Conservation (phyloP, 106 monocot genomes). For the Chionographis japonica region DNA sequence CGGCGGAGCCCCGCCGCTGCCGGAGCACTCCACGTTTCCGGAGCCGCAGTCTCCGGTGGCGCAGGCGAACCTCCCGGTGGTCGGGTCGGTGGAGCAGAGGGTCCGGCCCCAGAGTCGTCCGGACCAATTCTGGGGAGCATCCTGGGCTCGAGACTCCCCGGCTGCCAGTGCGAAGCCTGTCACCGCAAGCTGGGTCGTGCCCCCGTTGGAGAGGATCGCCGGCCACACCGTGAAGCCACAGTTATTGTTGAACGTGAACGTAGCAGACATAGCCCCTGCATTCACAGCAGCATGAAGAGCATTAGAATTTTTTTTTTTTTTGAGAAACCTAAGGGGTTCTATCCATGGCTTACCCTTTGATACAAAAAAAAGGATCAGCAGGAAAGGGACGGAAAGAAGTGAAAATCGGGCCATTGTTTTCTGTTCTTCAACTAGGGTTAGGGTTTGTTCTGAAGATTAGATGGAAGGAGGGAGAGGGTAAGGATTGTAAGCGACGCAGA, state of each 20-base stretch:
- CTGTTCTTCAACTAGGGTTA: no score
- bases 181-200: slow-evolving; percentile 9
- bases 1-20: slow-evolving; percentile 17
- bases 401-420: no score
- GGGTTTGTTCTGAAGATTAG: no score
- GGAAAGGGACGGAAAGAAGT: no score
- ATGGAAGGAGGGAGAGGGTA: no score
- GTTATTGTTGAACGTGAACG: slow-evolving; percentile 19
- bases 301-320: no score
- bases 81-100: slow-evolving; percentile 19
- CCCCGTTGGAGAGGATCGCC: slow-evolving; percentile 28
- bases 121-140: slow-evolving; percentile 26
- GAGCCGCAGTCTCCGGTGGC: slow-evolving; percentile 40
- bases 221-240: slow-evolving; percentile 19
- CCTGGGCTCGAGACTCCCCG: slow-evolving; percentile 13
- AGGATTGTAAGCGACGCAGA: no score
- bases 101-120: slow-evolving; percentile 41
- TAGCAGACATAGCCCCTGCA: slow-evolving; percentile 6
- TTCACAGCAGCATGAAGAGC: no score
- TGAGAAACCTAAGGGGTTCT: no score
- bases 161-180: slow-evolving; percentile 26
- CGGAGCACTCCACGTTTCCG: slow-evolving; percentile 16
- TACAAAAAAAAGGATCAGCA: no score
- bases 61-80: slow-evolving; percentile 29
- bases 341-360: no score